phyloP scores from a whole-genome alignment of 495 filamentous ascomycete species.

The Apodospora peruviana region DNA sequence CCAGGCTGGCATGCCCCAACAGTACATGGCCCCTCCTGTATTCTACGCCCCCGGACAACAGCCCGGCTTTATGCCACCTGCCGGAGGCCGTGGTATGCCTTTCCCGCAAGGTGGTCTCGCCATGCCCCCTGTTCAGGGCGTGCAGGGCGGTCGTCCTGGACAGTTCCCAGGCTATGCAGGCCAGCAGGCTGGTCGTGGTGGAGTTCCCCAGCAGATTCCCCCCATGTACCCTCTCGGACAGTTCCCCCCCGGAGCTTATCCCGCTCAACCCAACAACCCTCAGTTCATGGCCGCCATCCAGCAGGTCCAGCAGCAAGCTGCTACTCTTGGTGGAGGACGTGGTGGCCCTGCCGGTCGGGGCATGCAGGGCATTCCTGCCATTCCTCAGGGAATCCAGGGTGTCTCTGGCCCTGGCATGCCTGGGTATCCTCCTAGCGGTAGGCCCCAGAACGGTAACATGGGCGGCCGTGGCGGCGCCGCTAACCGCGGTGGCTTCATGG shows the following conservation, averaged over 20 bases:
- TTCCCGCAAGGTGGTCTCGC: constrained; percentile 82
- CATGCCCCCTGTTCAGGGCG: constrained; percentile 74
- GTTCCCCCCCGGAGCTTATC: constrained; percentile 61
- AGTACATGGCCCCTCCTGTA: constrained; percentile 77
- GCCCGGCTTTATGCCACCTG: constrained; percentile 63
- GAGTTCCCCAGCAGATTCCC: constrained; percentile 72
- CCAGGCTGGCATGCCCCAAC: constrained; percentile 83
- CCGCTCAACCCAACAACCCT: constrained; percentile 43
- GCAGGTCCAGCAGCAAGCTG: constrained; percentile 56
- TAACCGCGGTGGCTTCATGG: constrained; percentile 26
- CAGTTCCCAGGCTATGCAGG: constrained; percentile 76
- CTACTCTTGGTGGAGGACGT: constrained; percentile 59
- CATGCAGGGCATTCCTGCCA: constrained; percentile 66
- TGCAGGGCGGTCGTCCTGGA: constrained; percentile 75
- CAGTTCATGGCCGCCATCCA: constrained; percentile 60
- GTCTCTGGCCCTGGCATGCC: constrained; percentile 55
- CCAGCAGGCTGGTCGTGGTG: constrained; percentile 80
- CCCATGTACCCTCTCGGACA: constrained; percentile 72
- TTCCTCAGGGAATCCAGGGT: constrained; percentile 46
- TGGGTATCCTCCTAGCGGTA: constrained; percentile 50
- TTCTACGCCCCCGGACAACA: constrained; percentile 87
- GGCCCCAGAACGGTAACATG: constrained; percentile 32
- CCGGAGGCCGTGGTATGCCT: constrained; percentile 71
- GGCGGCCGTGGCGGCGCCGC: constrained; percentile 36
- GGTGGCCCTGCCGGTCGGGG: constrained; percentile 68